Evolutionary conservation across 306 rosid species (phyloP), one percentile per base, ranked within the genome.

Genomic region (Urtica urens): DNA sequence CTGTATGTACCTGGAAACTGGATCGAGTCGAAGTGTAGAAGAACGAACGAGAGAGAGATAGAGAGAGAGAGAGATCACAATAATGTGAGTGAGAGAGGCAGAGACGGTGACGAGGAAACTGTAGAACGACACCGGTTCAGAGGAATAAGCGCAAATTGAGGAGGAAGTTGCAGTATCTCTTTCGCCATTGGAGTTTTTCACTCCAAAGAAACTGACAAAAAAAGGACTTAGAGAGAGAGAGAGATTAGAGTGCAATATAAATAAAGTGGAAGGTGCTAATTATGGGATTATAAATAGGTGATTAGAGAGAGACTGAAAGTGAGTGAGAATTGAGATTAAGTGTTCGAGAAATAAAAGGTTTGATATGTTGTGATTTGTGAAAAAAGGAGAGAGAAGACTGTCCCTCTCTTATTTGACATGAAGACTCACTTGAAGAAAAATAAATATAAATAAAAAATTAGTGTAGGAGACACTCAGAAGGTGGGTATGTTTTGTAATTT

Each of bases 151-250:
- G 67, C 68, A 38, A 19, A 17, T 18, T 51, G 53, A 76, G 68
- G 93, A 76, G 68, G 93, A 68, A 84, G 87, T 59, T 67, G 95
- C 71, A 69, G 87, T 47, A 72, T 73, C 71, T 69, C 72, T 54
- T 71, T 76, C 81, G 70, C 87, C 87, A 83, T 84, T 75, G 20
- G 59, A 23, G 59, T 60, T 54, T 53, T 48, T 4, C 10, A 45
- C 51, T 27, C 69, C 5, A 67, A n/a, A 60, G 63, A 78, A 64
- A 64, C 61, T 48, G 78, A 62, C 81, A 75, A 77, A 64, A 44
- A 35, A 35, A 10, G 40, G 40, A 35, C n/a, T 35, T 33, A 11
- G 21, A 4, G 47, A 15, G 33, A 45, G 43, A 33, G 62, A 38
- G 22, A 23, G 49, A 38, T 55, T 37, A 39, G 47, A 33, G 3